These are phyloP conservation scores for Debaryomycetaceae sp. DNA, from an alignment of 1,139 yeast genomes.

Conservation along the genomic window DNA sequence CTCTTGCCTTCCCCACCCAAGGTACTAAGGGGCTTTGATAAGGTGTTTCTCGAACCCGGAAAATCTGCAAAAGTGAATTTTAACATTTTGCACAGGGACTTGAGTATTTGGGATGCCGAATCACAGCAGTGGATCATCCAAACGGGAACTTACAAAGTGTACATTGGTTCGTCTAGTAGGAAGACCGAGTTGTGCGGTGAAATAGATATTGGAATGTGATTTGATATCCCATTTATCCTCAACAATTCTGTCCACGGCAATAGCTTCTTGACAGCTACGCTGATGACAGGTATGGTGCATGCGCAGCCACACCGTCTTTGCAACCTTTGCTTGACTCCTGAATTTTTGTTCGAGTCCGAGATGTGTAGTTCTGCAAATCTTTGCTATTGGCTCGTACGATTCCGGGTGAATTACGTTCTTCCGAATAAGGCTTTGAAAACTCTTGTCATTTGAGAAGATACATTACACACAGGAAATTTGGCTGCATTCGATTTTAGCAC, in stretches of 20 bases:
- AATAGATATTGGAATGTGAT: conserved; percentile 32
- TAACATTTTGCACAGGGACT: conserved; percentile 50
- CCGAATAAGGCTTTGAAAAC: not conserved
- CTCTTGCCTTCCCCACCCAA: conserved; percentile 44
- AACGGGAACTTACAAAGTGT: conserved; percentile 54
- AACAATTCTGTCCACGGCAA: not conserved
- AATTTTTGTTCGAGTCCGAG: not conserved
- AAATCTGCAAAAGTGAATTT: conserved; percentile 37
- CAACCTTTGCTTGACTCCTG: not conserved
- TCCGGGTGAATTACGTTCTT: not conserved
- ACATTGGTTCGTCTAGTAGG: conserved; percentile 52
- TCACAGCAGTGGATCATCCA: conserved; percentile 62
- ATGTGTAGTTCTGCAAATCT: not conserved
- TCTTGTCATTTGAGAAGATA: not conserved
- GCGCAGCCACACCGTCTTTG: not conserved
- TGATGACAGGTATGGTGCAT: not conserved
- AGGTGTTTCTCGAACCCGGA: conserved; percentile 48
- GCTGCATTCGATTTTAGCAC: not conserved
- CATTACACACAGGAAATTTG: not conserved
- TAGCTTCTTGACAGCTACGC: not conserved
- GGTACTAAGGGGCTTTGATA: conserved; percentile 58
- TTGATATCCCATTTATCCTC: not conserved
- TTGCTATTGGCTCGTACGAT: not conserved
- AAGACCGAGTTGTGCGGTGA: conserved; percentile 48
- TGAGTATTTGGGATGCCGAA: conserved; percentile 56